Evolutionary conservation across 1,139 yeast species (phyloP).

Genomic region (Geotrichum macrosporum): DNA sequence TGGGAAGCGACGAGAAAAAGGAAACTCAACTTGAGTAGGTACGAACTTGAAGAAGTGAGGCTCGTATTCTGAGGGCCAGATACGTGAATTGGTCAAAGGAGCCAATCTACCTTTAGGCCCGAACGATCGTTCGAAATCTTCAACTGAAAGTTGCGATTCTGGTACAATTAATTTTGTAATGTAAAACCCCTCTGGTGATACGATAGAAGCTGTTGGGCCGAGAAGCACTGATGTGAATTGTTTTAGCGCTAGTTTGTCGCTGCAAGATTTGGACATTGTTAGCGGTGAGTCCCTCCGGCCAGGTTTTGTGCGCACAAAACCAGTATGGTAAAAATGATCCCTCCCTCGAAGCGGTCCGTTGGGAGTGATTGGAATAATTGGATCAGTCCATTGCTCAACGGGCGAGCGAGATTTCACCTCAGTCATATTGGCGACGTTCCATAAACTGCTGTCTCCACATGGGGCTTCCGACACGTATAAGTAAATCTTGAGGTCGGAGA

Average conservation of each 20-base stretch:
- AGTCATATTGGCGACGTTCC: constrained; percentile 24
- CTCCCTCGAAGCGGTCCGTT: constrained; percentile 58
- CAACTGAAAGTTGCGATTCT: constrained; percentile 31
- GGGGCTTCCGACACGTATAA: constrained; percentile 78
- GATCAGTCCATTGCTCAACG: constrained; percentile 30
- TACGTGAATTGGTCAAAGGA: neutral
- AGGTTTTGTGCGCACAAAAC: constrained; percentile 82
- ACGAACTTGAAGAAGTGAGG: constrained; percentile 14
- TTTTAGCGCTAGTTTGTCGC: constrained; percentile 69
- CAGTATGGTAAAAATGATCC: constrained; percentile 51
- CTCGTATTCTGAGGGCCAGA: constrained; percentile 2
- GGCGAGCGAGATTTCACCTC: constrained; percentile 30
- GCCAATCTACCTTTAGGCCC: constrained; percentile 22
- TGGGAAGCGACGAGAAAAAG: constrained; percentile 4
- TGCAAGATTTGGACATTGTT: constrained; percentile 76
- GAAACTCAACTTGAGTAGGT: constrained; percentile 13
- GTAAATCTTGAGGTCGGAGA: constrained; percentile 43
- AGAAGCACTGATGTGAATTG: constrained; percentile 62
- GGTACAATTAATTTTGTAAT: constrained; percentile 57
- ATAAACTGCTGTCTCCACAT: constrained; percentile 88
- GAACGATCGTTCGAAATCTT: constrained; percentile 47
- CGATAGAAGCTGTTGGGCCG: constrained; percentile 42
- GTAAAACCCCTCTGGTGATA: constrained; percentile 43
- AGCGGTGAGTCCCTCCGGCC: constrained; percentile 74
- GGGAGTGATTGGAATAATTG: constrained; percentile 26